phyloP scores from a whole-genome alignment of 2,329 filamentous ascomycete species.

The Diaporthe amygdali region DNA sequence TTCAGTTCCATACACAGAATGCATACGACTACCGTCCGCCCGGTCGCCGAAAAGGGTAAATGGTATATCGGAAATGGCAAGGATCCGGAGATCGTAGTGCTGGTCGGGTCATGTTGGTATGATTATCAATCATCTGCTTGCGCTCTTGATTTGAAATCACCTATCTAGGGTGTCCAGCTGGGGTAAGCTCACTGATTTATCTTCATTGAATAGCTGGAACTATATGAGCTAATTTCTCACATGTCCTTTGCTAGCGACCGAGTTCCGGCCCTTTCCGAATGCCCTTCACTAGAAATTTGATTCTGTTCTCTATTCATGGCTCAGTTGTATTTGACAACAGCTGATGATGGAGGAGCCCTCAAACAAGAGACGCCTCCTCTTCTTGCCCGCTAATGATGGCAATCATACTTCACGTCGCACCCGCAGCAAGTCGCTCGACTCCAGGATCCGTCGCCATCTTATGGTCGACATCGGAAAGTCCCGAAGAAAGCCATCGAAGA shows the following conservation, averaged over 20 bases:
- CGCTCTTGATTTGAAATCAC: constrained; percentile 1
- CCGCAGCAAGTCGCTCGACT: not conserved
- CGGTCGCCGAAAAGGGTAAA: not conserved
- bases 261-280: not conserved
- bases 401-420: not conserved
- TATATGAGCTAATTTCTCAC: not conserved
- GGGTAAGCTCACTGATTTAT: not conserved
- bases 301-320: not conserved
- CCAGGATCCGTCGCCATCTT: not conserved
- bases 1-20: not conserved
- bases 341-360: not conserved
- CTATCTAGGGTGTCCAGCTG: not conserved
- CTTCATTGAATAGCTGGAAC: not conserved
- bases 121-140: not conserved
- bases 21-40: too few relatives aligned
- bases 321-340: not conserved
- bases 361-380: not conserved
- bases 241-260: not conserved
- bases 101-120: not conserved
- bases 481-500: not conserved
- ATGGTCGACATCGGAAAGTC: not conserved
- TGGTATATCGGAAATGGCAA: not conserved
- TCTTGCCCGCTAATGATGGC: not conserved
- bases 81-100: not conserved
- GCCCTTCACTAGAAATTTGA: not conserved